Conservation (phyloP, 2,329 filamentous ascomycete genomes). For the Aureobasidium sp. region DNA sequence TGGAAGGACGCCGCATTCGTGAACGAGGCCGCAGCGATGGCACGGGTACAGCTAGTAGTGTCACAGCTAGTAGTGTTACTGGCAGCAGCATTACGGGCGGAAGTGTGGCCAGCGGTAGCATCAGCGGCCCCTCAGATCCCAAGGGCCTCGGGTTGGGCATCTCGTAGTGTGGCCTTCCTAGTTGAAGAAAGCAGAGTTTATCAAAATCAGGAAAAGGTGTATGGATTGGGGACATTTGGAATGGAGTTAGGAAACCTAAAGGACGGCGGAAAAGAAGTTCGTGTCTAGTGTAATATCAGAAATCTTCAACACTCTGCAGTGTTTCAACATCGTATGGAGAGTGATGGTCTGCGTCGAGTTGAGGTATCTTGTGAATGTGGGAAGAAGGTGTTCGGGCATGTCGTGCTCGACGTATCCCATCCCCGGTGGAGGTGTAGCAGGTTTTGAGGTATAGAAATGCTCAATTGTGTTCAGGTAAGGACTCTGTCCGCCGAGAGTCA, state of each 20-base stretch:
- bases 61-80: not conserved
- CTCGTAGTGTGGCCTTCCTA: not conserved
- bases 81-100: not conserved
- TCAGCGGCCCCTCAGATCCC: not conserved
- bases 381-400: too few species aligned
- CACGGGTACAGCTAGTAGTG: not conserved
- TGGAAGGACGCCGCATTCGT: conserved; percentile 84
- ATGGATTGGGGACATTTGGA: not conserved
- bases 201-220: not conserved
- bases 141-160: conserved; percentile 12
- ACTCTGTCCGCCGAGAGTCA: too few species aligned
- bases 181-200: not conserved
- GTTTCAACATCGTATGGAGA: too few species aligned
- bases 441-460: too few species aligned
- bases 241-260: not conserved
- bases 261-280: not conserved
- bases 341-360: not conserved
- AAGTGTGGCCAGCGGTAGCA: not conserved
- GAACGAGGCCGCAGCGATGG: conserved; percentile 50
- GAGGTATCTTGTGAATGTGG: too few species aligned
- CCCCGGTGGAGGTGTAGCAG: too few species aligned
- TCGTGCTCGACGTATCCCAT: too few species aligned
- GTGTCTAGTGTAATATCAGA: not conserved
- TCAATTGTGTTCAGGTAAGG: too few species aligned
- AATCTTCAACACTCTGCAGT: not conserved